These are phyloP conservation scores for Lippia alba DNA, from an alignment of 305 asterid genomes.

Conservation along the genomic window DNA sequence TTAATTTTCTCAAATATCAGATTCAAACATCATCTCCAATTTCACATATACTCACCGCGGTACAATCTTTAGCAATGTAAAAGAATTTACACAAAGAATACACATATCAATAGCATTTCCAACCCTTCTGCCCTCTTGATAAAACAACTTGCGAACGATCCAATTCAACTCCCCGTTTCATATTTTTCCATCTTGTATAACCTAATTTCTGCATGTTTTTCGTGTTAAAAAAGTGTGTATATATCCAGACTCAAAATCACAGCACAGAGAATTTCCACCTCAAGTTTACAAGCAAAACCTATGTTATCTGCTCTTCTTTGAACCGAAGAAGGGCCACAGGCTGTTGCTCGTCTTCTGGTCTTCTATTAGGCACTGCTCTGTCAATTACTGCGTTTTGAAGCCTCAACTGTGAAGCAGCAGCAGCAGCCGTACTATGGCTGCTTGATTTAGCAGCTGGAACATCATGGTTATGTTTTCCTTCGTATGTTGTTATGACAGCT, in stretches of 20 bases:
- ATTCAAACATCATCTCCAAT: slow-evolving; percentile 20
- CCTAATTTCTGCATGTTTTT: slow-evolving; percentile 40
- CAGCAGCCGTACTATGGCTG: slow-evolving; percentile 60
- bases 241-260: slow-evolving; percentile 34
- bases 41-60: slow-evolving; percentile 36
- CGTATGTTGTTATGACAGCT: slow-evolving; percentile 89
- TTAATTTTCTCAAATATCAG: slow-evolving; percentile 25
- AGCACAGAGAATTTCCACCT: slow-evolving; percentile 20
- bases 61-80: neutral
- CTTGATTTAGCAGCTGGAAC: slow-evolving; percentile 78
- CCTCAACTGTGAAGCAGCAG: slow-evolving; percentile 54
- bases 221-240: slow-evolving; percentile 12
- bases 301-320: slow-evolving; percentile 75
- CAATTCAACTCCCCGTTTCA: slow-evolving; percentile 37
- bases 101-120: slow-evolving; percentile 38
- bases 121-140: slow-evolving; percentile 26
- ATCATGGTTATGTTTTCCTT: slow-evolving; percentile 88
- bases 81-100: slow-evolving; percentile 61
- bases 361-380: slow-evolving; percentile 38
- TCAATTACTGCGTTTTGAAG: slow-evolving; percentile 45
- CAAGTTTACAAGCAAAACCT: slow-evolving; percentile 19
- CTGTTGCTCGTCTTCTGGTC: slow-evolving; percentile 55
- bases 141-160: slow-evolving; percentile 46
- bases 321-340: slow-evolving; percentile 63
- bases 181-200: slow-evolving; percentile 35